Evolutionary conservation across 2,329 filamentous ascomycete genomes (phyloP), one percentile per base, ranked within the genome.

Genomic region (Myriosclerotinia scirpicola): DNA sequence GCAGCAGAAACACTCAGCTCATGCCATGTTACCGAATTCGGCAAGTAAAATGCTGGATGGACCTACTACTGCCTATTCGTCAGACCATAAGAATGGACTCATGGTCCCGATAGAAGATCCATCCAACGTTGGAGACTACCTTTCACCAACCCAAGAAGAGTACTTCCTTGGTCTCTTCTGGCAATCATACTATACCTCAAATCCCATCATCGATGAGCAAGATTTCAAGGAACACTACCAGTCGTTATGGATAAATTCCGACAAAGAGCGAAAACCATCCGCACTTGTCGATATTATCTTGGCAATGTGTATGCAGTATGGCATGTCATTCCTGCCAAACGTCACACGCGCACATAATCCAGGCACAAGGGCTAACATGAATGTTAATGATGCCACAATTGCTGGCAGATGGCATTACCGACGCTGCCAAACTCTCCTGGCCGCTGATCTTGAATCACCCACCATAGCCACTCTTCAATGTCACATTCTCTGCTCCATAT

Each of bases 271-370:
- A 8, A 79, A 78, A 64, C 76, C 79, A 2, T 85, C 82, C 3
- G 78, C 83, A 1, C 76, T 85, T 0, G 80, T 83, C 0, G 83
- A 85, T 67, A 84, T 85, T 34, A 74, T 84, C 44, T 72, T 85
- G 20, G 83, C 83, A 0, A 66, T 85, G 12, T 82, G 80, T 68
- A 81, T 85, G 76, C 83, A 85, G 72, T 80, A 81, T 50, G 79
- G 79, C 20, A 73, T 78, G 8, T 69, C 74, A 7, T 70, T 71
- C 63, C 9, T 74, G 36, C 61, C 69, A n/a, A 56, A 54, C 11
- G 44, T 66, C n/a, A 53, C 52, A n/a, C 67, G 64, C 30, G 44
- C 64, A 56, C 65, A 54, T 17, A 66, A 54, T 59, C 34, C 22
- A 12, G 54, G 22, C 63, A 61, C 62, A 22, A 71, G 63, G 63